phyloP scores from a whole-genome alignment of 192 early-diverging fungal species.

The Umbelopsis vinacea region DNA sequence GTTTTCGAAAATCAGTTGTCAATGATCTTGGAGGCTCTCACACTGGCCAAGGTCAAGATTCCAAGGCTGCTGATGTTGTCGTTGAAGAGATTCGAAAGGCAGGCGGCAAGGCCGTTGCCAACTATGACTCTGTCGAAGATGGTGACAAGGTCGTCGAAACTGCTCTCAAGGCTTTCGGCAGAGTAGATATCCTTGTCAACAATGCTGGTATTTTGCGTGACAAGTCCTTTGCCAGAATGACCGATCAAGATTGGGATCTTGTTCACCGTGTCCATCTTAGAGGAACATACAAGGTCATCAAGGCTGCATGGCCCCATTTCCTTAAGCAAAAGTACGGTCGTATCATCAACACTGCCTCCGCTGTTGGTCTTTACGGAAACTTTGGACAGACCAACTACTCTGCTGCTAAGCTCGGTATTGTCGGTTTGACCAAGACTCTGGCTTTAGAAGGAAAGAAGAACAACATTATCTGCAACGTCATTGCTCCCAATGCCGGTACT shows the following conservation, averaged over 20 bases:
- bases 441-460: conserved; percentile 89
- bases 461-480: conserved; percentile 93
- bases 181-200: conserved; percentile 88
- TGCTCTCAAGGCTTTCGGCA: conserved; percentile 83
- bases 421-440: conserved; percentile 90
- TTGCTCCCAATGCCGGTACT: conserved; percentile 97
- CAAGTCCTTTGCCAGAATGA: conserved; percentile 89
- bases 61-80: conserved; percentile 70
- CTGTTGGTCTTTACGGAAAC: conserved; percentile 95
- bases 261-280: conserved; percentile 89
- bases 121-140: conserved; percentile 95
- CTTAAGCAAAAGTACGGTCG: conserved; percentile 93
- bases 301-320: conserved; percentile 97
- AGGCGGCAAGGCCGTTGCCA: conserved; percentile 91
- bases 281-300: conserved; percentile 91
- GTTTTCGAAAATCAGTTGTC: conserved; percentile 62
- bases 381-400: conserved; percentile 66
- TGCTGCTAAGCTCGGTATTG: conserved; percentile 86
- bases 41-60: conserved; percentile 46
- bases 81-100: conserved; percentile 78
- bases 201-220: conserved; percentile 98
- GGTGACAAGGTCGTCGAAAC: conserved; percentile 94
- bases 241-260: conserved; percentile 94
- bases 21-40: conserved; percentile 82
- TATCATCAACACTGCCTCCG: conserved; percentile 93